Base-by-base conservation (phyloP, 2,329 filamentous ascomycete genomes). In the Fusarium pilosicola region DNA sequence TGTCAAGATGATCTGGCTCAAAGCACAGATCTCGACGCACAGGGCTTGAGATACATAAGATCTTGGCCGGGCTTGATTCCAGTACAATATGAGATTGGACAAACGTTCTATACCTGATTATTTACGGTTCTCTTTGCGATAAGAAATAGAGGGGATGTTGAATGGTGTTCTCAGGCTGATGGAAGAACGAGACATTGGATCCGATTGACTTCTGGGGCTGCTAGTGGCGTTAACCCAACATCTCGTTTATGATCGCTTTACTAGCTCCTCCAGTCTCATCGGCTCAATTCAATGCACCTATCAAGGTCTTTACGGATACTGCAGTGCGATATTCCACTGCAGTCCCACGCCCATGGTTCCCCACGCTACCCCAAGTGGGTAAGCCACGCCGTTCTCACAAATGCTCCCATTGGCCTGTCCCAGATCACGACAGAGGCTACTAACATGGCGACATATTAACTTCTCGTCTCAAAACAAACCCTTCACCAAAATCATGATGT, bases 401-500 rank as follows among this genome's bases (percentile, higher is more conserved):
- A 44, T 8, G 11, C 49, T 22, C 52, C 5, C 26, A 73, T 73
- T 73, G 71, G 70, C 42, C 7, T 0, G 3, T 8, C 0, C 0
- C n/a, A 36, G 13, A 73, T 62, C 70, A 74, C 71, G 66, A 74
- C 70, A 73, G 15, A 32, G 4, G 30, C 15, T 66, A 17, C 54
- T 67, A 58, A 39, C 36, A 73, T 74, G 71, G 54, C 71, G 66
- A 68, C 70, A 71, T 71, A 9, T 28, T 26, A 45, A 42, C 24
- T 42, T 7, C 32, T 28, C 22, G 11, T 14, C n/a, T 28, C 26
- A 24, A 30, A 39, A 30, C 24, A 49, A 48, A 18, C n/a, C 6
- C 26, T 44, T 20, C 30, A 32, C 15, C 1, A 11, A 17, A 20
- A 10, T 11, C 11, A 24, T 71, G 69, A 71, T 71, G 68, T 63